A percentile compares a stretch with the other conserved stretches of the same genome.
Conservation (phyloP, 73 alveolate species). For the Tetrahymena malaccensis region DNA sequence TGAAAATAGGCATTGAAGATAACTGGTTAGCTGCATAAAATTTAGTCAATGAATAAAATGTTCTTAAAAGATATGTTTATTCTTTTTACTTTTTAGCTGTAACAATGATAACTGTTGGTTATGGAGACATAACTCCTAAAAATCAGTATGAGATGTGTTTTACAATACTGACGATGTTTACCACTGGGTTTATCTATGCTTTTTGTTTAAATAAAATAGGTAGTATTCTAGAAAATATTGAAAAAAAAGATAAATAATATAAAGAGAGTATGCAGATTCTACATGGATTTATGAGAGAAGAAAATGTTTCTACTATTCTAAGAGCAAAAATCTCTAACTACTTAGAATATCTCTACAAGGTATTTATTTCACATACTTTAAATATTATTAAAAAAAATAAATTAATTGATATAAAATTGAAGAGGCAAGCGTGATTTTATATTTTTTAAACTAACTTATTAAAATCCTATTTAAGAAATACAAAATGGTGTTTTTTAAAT, state of each 20-base stretch:
- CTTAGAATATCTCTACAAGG: neutral
- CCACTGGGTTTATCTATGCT: conserved; percentile 32
- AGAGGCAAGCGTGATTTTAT: too few species aligned
- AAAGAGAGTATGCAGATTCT: neutral
- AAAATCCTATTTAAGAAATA: too few species aligned
- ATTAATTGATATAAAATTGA: too few species aligned
- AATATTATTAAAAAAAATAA: too few species aligned
- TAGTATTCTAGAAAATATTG: conserved; percentile 13
- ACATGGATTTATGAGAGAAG: neutral
- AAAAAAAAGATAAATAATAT: neutral
- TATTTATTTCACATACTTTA: neutral
- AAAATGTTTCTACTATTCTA: neutral
- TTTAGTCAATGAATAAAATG: neutral
- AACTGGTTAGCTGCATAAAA: neutral
- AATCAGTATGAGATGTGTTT: conserved; percentile 57
- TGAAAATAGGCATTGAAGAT: neutral
- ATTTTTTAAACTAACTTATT: too few species aligned
- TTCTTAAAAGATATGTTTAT: neutral
- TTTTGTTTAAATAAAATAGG: conserved; percentile 27
- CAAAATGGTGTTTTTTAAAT: too few species aligned
- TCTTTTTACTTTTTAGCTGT: conserved; percentile 66
- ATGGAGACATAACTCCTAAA: conserved; percentile 78
- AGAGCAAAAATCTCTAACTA: neutral
- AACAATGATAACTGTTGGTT: conserved; percentile 81
- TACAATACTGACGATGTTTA: conserved; percentile 65